These are phyloP conservation scores for Phytophthora capsici DNA, from an alignment of 352 stramenopile genomes.

Conservation along the genomic window DNA sequence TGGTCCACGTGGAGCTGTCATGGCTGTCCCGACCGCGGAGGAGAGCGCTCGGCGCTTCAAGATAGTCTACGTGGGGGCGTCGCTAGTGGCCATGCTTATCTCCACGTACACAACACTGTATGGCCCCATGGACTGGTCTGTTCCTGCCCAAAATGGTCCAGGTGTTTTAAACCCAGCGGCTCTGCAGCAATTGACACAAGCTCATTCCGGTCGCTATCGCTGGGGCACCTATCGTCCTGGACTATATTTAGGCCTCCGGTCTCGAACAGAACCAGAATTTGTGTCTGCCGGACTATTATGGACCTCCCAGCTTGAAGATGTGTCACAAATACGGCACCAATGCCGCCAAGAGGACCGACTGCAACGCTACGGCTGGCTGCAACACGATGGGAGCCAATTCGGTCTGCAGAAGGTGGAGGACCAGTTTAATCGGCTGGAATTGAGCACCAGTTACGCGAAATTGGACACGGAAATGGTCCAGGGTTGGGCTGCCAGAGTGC, in stretches of 20 bases:
- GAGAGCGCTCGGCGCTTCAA: slow-evolving; percentile 34
- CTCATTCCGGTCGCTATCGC: slow-evolving; percentile 50
- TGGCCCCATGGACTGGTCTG: slow-evolving; percentile 15
- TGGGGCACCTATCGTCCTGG: slow-evolving; percentile 84
- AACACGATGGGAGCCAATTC: slow-evolving; percentile 74
- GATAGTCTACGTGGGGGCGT: slow-evolving; percentile 33
- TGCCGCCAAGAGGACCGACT: slow-evolving; percentile 81
- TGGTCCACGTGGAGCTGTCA: slow-evolving; percentile 14
- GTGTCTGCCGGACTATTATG: slow-evolving; percentile 81
- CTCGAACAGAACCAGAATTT: slow-evolving; percentile 64
- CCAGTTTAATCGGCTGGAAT: slow-evolving; percentile 72
- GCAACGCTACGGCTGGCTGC: slow-evolving; percentile 81
- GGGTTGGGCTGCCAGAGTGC: slow-evolving; percentile 62
- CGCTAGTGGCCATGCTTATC: slow-evolving; percentile 34
- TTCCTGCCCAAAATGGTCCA: background rate
- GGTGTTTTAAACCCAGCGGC: slow-evolving; percentile 38
- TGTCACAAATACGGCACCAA: slow-evolving; percentile 76
- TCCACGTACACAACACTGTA: slow-evolving; percentile 36
- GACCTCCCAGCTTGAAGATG: slow-evolving; percentile 68
- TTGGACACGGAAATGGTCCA: slow-evolving; percentile 40
- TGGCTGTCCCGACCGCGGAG: slow-evolving; percentile 26
- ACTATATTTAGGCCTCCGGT: slow-evolving; percentile 83
- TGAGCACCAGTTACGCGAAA: slow-evolving; percentile 63
- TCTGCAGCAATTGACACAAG: slow-evolving; percentile 41
- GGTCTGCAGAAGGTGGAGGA: slow-evolving; percentile 71